A percentile compares a stretch with the other conserved stretches of the same genome.
Conservation (phyloP, 768 basidiomycete species). For the Auriscalpium orientale region DNA sequence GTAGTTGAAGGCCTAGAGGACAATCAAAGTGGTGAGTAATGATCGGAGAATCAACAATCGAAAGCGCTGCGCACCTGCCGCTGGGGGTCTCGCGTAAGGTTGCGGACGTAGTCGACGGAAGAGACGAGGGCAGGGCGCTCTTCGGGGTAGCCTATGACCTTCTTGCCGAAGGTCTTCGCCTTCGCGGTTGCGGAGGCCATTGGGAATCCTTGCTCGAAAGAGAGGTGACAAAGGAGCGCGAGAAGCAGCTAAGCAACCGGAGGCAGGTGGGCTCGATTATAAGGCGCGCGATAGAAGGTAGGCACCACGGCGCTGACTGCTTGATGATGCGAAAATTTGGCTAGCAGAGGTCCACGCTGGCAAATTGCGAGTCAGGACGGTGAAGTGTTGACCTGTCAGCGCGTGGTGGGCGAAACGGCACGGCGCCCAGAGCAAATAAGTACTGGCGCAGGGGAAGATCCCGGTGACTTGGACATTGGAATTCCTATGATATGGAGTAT, state of each 20-base stretch:
- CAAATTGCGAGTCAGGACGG: too few species aligned
- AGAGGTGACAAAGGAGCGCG: not conserved
- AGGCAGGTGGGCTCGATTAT: not conserved
- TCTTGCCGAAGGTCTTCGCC: conserved; percentile 47
- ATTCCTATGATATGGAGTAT: not conserved
- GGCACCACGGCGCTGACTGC: not conserved
- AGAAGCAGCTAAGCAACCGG: not conserved
- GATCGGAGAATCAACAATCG: not conserved
- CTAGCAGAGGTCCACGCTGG: not conserved
- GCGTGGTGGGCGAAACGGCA: too few species aligned
- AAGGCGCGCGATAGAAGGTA: not conserved
- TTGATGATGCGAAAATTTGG: not conserved
- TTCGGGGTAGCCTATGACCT: conserved; percentile 53
- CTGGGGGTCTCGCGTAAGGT: conserved; percentile 37
- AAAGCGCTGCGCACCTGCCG: conserved; percentile 35
- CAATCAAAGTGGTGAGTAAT: conserved; percentile 1
- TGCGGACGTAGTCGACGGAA: conserved; percentile 44
- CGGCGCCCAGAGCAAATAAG: too few species aligned
- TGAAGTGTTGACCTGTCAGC: too few species aligned
- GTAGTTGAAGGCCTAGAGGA: conserved; percentile 50
- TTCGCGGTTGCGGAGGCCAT: conserved; percentile 26
- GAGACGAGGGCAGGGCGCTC: conserved; percentile 51
- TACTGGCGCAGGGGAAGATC: too few species aligned
- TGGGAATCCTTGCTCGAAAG: not conserved
- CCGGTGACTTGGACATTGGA: too few species aligned